phyloP scores from a whole-genome alignment of 2,329 filamentous ascomycete genomes.

The Niveomyces coronatus region DNA sequence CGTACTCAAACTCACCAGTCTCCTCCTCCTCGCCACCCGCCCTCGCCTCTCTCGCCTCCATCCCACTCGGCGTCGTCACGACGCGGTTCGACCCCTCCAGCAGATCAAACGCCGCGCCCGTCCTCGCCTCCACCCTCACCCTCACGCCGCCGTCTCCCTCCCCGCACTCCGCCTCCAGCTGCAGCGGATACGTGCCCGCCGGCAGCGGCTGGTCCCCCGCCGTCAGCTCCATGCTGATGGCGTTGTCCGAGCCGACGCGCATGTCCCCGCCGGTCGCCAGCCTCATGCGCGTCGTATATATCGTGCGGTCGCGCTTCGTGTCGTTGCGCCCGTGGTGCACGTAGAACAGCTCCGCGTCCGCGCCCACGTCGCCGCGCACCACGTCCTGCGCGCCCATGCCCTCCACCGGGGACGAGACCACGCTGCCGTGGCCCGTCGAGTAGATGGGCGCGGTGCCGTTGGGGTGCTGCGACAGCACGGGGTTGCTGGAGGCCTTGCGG shows the following conservation, averaged over 20 bases:
- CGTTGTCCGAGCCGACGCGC: slow-evolving; percentile 18
- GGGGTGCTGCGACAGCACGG: slow-evolving; percentile 21
- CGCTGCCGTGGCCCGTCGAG: slow-evolving; percentile 25
- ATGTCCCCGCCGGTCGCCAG: slow-evolving; percentile 16
- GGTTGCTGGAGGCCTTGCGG: slow-evolving; percentile 21
- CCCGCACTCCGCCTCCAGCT: slow-evolving; percentile 13
- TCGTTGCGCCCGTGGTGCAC: slow-evolving; percentile 24
- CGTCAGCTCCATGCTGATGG: slow-evolving; percentile 21
- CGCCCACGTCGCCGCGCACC: slow-evolving; percentile 20
- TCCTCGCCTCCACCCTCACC: slow-evolving; percentile 14
- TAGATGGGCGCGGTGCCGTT: slow-evolving; percentile 20
- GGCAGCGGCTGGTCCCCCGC: slow-evolving; percentile 22
- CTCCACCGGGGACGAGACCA: slow-evolving; percentile 21
- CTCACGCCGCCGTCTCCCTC: background rate
- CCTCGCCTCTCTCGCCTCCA: background rate
- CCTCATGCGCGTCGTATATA: slow-evolving; percentile 24
- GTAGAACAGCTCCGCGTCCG: slow-evolving; percentile 24
- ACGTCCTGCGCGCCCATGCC: slow-evolving; percentile 22
- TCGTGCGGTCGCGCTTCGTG: slow-evolving; percentile 17
- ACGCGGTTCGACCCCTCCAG: slow-evolving; percentile 17
- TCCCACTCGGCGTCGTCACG: slow-evolving; percentile 13
- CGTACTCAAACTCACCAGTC: slow-evolving; percentile 1
- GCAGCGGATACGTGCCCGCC: slow-evolving; percentile 20
- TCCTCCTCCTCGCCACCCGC: background rate
- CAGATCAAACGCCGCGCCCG: slow-evolving; percentile 17